Evolutionary conservation across 179 eudicot genomes (phyloP).

Genomic region (Patellifolia procumbens): DNA sequence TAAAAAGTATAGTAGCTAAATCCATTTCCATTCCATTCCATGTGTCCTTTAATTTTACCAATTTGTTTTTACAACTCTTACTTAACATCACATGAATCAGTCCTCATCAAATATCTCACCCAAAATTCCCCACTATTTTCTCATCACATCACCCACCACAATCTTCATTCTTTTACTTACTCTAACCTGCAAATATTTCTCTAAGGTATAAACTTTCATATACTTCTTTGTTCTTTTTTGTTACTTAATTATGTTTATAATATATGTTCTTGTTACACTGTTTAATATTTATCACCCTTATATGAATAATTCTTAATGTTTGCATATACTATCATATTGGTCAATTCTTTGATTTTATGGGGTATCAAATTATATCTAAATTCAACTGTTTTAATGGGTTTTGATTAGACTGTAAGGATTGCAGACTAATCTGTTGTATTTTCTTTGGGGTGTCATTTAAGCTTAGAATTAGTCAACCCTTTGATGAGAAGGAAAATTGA

Average conservation of each 20-base stretch:
- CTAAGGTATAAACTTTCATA: not conserved
- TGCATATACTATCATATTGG: not conserved
- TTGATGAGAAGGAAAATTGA: not conserved
- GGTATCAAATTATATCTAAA: not conserved
- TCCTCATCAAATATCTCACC: not conserved
- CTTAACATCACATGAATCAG: not conserved
- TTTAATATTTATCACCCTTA: too few species aligned
- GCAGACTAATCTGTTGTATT: not conserved
- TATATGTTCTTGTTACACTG: too few species aligned
- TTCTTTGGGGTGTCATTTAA: not conserved
- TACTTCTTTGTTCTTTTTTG: not conserved
- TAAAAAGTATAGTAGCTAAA: too few species aligned
- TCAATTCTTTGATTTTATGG: not conserved
- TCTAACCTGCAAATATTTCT: not conserved
- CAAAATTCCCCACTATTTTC: not conserved
- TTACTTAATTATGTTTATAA: not conserved
- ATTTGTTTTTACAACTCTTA: not conserved
- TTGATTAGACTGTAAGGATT: not conserved
- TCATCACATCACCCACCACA: not conserved
- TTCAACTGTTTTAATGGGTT: not conserved
- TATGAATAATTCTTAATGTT: not conserved
- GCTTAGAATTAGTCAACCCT: conserved; percentile 4
- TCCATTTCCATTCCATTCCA: too few species aligned
- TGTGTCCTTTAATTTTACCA: not conserved
- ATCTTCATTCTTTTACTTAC: not conserved